These are phyloP conservation scores for Mycena galericulata DNA, from an alignment of 768 basidiomycete genomes.

Conservation along the genomic window DNA sequence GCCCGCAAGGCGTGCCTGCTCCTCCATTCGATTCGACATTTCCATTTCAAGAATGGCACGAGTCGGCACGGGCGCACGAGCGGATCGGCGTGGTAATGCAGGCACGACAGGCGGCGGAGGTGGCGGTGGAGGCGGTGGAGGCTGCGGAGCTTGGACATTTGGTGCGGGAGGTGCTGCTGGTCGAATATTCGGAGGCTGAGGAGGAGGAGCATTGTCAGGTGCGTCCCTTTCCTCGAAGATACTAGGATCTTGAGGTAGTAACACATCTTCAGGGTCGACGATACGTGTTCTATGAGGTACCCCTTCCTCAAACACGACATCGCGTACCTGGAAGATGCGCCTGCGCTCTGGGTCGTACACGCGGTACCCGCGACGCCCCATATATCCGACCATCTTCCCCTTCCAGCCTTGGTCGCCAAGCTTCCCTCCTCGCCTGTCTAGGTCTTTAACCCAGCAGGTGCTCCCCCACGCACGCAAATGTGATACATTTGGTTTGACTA, in stretches of 20 bases:
- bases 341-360: conserved; percentile 16
- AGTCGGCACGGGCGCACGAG: not conserved
- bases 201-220: not conserved
- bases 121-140: not conserved
- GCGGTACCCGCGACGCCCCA: conserved; percentile 31
- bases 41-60: conserved; percentile 2
- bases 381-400: conserved; percentile 32
- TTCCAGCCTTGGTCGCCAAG: conserved; percentile 33
- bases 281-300: conserved; percentile 11
- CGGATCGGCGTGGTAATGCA: too few species aligned
- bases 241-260: too few species aligned
- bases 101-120: not conserved
- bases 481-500: not conserved
- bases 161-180: not conserved
- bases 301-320: conserved; percentile 30
- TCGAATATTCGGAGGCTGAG: not conserved
- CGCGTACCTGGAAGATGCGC: conserved; percentile 18
- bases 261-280: not conserved
- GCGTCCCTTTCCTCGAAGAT: too few species aligned
- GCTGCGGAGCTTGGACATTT: conserved; percentile 29
- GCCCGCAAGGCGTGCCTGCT: not conserved
- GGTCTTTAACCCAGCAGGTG: conserved; percentile 9
- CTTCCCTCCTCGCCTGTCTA: conserved; percentile 28
- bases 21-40: not conserved
- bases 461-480: conserved; percentile 4